Conservation (phyloP, 1,139 yeast genomes). For the Lodderomyces jiufengensis region DNA sequence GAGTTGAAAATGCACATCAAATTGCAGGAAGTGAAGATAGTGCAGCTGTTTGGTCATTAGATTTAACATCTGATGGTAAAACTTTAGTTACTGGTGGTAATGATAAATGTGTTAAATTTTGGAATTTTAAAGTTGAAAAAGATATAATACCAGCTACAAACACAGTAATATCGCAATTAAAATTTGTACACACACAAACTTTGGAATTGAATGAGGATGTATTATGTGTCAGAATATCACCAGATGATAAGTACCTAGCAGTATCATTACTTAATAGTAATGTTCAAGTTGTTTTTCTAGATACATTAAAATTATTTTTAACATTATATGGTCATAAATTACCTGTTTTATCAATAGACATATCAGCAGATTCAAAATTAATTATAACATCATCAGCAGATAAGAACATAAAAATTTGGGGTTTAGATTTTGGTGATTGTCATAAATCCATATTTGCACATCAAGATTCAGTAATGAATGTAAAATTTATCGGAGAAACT, state of each 20-base stretch:
- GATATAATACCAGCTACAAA: conserved; percentile 70
- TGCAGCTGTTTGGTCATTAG: conserved; percentile 90
- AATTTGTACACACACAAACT: conserved; percentile 70
- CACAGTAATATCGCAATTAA: conserved; percentile 50
- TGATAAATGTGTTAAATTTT: conserved; percentile 83
- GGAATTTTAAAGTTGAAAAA: conserved; percentile 73
- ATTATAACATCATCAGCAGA: conserved; percentile 94
- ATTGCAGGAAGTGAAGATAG: conserved; percentile 31
- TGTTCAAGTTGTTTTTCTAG: conserved; percentile 87
- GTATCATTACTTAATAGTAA: conserved; percentile 87
- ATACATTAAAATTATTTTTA: conserved; percentile 79
- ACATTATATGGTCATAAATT: conserved; percentile 94
- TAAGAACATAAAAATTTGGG: conserved; percentile 97
- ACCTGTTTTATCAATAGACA: conserved; percentile 88
- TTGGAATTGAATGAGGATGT: conserved; percentile 85
- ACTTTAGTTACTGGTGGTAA: conserved; percentile 89
- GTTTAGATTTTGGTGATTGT: conserved; percentile 97
- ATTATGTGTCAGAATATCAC: conserved; percentile 75
- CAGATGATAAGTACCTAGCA: conserved; percentile 74
- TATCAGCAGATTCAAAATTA: conserved; percentile 81
- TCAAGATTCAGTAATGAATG: conserved; percentile 91
- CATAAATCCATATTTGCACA: conserved; percentile 96
- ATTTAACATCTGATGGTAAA: conserved; percentile 81
- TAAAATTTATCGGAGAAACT: conserved; percentile 73
- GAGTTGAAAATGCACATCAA: conserved; percentile 69